Conservation (phyloP, 140 eudicot species). For the Cichorium intybus region DNA sequence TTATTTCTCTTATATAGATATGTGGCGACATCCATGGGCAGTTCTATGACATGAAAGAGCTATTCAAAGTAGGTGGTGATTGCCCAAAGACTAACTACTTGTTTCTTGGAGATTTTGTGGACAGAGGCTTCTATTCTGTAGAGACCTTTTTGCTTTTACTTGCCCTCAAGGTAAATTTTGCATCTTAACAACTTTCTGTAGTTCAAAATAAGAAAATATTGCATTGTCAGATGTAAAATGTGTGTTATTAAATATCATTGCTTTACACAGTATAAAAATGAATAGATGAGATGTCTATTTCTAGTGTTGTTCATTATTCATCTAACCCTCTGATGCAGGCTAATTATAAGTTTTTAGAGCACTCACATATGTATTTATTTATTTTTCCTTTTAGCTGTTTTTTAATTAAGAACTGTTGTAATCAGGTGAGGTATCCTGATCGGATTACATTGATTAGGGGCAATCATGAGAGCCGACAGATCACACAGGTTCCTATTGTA, state of each 20-base stretch:
- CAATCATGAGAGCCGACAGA: constrained; percentile 99
- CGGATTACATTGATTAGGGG: constrained; percentile 97
- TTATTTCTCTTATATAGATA: constrained; percentile 48
- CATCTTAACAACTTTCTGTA: background rate
- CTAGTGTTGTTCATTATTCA: background rate
- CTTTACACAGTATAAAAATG: background rate
- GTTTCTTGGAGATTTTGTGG: constrained; percentile 99
- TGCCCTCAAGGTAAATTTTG: constrained; percentile 73
- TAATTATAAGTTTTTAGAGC: background rate
- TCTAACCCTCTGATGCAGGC: background rate
- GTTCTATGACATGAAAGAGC: constrained; percentile 99
- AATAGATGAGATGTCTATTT: background rate
- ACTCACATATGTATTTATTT: background rate
- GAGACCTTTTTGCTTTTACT: constrained; percentile 98
- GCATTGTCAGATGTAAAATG: background rate
- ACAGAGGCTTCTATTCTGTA: constrained; percentile 98
- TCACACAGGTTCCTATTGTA: constrained; percentile 72
- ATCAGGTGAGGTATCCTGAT: constrained; percentile 96
- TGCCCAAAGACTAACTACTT: constrained; percentile 98
- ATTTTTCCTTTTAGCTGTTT: constrained; percentile 15
- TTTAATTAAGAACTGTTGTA: constrained; percentile 28
- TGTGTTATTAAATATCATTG: background rate
- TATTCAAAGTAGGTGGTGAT: constrained; percentile 97
- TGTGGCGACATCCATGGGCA: constrained; percentile 99
- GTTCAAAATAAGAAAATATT: constrained; percentile 11